These are phyloP conservation scores for Caloboletus firmus DNA, from an alignment of 1,284 basidiomycete genomes.

Conservation along the genomic window DNA sequence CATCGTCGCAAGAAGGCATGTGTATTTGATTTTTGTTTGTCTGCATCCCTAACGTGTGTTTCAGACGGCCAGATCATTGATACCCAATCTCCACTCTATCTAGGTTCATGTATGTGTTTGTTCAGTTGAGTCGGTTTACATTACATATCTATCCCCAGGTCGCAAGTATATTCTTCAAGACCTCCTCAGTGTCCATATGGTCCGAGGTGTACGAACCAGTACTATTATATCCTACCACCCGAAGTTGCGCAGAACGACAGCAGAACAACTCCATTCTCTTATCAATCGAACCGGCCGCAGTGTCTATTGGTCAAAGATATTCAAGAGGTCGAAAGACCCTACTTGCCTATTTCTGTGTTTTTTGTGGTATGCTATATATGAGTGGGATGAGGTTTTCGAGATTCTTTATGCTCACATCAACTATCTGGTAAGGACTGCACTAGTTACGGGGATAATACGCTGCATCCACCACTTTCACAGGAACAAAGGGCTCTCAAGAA, in stretches of 20 bases:
- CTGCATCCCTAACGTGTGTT: conserved; percentile 5
- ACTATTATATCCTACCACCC: conserved; percentile 53
- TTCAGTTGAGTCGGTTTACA: neutral
- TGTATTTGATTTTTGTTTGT: neutral
- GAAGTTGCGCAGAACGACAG: conserved; percentile 35
- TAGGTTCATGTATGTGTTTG: conserved; percentile 23
- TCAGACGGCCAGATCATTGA: conserved; percentile 29
- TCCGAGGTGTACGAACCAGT: conserved; percentile 38
- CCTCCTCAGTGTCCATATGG: conserved; percentile 50
- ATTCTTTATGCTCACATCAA: conserved; percentile 46
- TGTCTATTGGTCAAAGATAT: conserved; percentile 58
- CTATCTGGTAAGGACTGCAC: conserved; percentile 35
- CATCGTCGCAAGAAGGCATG: conserved; percentile 9
- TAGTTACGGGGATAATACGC: neutral
- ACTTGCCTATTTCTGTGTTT: conserved; percentile 51
- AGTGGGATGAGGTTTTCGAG: conserved; percentile 58
- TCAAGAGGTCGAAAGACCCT: conserved; percentile 44
- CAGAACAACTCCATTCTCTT: conserved; percentile 41
- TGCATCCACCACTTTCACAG: conserved; percentile 26
- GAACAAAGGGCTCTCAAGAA: conserved; percentile 43
- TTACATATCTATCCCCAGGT: conserved; percentile 11
- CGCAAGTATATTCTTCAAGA: conserved; percentile 44
- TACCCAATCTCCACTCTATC: conserved; percentile 31
- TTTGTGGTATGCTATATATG: conserved; percentile 56
- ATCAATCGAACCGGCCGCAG: conserved; percentile 46